Base-by-base conservation (phyloP, 1,139 yeast genomes). In the Suhomyces kunorum region DNA sequence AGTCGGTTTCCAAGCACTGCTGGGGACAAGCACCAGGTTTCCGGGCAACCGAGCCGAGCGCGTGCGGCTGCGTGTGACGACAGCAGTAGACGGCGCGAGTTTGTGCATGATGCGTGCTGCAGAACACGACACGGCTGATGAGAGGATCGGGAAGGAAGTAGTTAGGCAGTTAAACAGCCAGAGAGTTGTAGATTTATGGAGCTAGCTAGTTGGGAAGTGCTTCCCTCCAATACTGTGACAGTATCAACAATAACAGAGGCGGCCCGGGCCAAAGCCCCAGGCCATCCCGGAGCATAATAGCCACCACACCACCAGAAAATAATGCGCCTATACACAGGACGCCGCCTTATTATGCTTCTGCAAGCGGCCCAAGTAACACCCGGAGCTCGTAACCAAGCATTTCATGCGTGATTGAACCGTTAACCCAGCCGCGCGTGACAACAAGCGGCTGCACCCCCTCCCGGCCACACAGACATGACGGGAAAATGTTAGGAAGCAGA, bases 391-490 rank as follows among this genome's bases (percentile, higher is more conserved):
- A 24, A 35, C 34, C 30, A 11, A 18, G 18, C 18, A 20, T 19
- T 34, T 34, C 24, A 29, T 22, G 31, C 19, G 27, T 26, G 39
- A 8, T 33, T 23, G 36, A 32, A 34, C 40, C 40, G 40, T 38
- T 38, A 37, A 24, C 40, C 40, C 34, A 32, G 40, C 40, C 36
- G 40, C 36, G 34, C 32, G 35, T 17, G 26, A 36, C 34, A 37
- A n/a, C 22, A n/a, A 33, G 30, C 30, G 29, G 36, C 36, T 26
- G 13, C 25, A 31, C 26, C 14, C 14, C 12, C 12, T 12, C 19
- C 14, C 18, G 19, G 24, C 32, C 19, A 9, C 11, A 20, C n/a
- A 8, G 13, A 7, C 31, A 19, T 8, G 13, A 16, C 32, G 32
- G 32, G 9, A 29, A 6, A 12, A 29, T 18, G 23, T n/a, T 24